Conservation (phyloP, 23 red algal genomes). For the Gracilaria vermiculophylla region DNA sequence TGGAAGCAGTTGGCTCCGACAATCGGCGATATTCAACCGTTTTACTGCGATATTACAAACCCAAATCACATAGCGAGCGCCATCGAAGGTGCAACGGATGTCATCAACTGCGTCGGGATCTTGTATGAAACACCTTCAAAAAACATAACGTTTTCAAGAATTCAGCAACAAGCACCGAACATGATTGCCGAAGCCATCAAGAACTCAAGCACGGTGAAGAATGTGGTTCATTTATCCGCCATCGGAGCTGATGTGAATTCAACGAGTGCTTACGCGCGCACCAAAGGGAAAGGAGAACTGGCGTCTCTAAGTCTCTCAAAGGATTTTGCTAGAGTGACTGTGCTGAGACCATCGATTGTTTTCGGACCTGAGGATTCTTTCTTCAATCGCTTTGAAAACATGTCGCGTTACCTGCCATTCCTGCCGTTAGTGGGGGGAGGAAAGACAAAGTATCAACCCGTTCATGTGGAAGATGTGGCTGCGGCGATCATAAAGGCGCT, state of each 20-base stretch:
- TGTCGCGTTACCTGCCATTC: constrained; percentile 70
- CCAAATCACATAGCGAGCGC: constrained; percentile 52
- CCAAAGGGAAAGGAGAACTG: constrained; percentile 80
- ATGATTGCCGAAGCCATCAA: constrained; percentile 57
- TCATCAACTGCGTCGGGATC: constrained; percentile 86
- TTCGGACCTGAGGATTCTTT: constrained; percentile 90
- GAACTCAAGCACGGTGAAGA: neutral
- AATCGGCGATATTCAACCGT: neutral
- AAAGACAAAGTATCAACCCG: constrained; percentile 81
- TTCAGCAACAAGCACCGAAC: constrained; percentile 63
- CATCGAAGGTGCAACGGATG: constrained; percentile 57
- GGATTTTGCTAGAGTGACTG: constrained; percentile 19
- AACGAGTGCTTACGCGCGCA: constrained; percentile 60
- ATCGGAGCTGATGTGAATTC: constrained; percentile 72
- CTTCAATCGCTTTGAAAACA: constrained; percentile 84
- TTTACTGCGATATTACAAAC: constrained; percentile 59
- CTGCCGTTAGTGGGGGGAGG: constrained; percentile 84
- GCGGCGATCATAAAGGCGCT: constrained; percentile 53
- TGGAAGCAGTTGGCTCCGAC: neutral
- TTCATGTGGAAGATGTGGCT: constrained; percentile 87
- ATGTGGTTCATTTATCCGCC: constrained; percentile 84
- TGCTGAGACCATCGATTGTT: constrained; percentile 85
- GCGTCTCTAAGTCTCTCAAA: neutral
- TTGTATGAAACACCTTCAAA: constrained; percentile 76
- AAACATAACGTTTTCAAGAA: constrained; percentile 58